Base-by-base conservation (phyloP, 2,329 filamentous ascomycete genomes). In the Fusarium cyanostomum region DNA sequence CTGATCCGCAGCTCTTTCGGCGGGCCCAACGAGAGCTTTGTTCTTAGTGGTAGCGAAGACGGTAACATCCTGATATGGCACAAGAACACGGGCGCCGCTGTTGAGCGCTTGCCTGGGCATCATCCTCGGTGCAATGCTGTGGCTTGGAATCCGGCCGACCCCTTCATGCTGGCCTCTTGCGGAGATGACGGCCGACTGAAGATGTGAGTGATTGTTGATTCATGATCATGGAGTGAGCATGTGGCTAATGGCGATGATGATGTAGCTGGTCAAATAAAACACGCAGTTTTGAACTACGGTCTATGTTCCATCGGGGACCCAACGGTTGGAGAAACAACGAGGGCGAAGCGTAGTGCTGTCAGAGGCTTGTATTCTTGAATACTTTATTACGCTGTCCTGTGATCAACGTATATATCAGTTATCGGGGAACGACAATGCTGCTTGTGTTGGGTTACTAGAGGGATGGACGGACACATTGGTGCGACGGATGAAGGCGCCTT, bases 1-100 rank as follows among this genome's bases (percentile, higher is more conserved):
- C 85, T 97, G 52, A 96, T 99, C 57, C 85, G 94, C 46, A 91
- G 89, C 70, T 81, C 84, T 0, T 95, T 97, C 77, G 95, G 95
- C 15, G 95, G 95, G 28, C 94, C 94, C 2, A 89, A 92, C 56
- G 93, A 97, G 78, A 94, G 90, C 73, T 97, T 97, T 75, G 90
- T 98, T 9, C 83, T 96, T 26, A 94, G 92, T 71, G 95, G 95
- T 10, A 97, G 93, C 71, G 93, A 97, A 84, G 86, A 88, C 62
- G 87, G 87, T 3, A 83, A 85, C 53, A 85, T 98, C 37, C 90
- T 92, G 73, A 92, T 99, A 60, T 98, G 94, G 92, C 92, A 97
- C 75, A 95, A 92, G 75, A 89, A 89, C 54, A 92, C 90, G 31
- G 92, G 92, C 7, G 82, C 84, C 7, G 82, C 90, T 1, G 87